Base-by-base conservation (phyloP, 2,329 filamentous ascomycete species). In the Amylocarpus encephaloides region DNA sequence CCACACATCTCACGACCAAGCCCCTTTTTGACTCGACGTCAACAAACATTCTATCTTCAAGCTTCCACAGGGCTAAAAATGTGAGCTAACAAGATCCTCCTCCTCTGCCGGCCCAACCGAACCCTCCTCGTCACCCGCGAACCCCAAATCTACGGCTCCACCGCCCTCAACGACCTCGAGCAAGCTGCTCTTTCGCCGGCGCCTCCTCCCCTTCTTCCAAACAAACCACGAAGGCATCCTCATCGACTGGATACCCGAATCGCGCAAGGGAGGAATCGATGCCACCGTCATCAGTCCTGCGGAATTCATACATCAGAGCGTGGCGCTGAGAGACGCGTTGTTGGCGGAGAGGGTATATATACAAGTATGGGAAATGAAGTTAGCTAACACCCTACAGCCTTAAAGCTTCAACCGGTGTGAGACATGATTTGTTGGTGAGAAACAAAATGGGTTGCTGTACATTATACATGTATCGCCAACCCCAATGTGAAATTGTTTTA, bases 61-160 rank as follows among this genome's bases (percentile, higher is more conserved):
- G 34, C 34, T 13, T 38, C 7, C 6, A 48, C 29, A 16, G 35
- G 35, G 2, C 33, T 13, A n/a, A 60, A 48, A 43, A 67, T 68
- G 69, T 58, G 67, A 35, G 58, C 68, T 38, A 69, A 68, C 56
- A 67, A 63, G 40, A 81, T 89, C 63, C 81, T 89, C 59, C 74
- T 89, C 57, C 81, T 90, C 71, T 89, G 89, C 68, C 86, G 86
- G n/a, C 85, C 86, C 30, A 91, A 91, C 67, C 82, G 91, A 60
- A 90, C 90, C 70, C 82, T 91, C 44, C 77, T 91, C 29, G 86
- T 86, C 33, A 84, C 79, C 11, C 77, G 87, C 18, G 86, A 92
- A 66, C 86, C 86, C 13, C 71, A 80, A 26, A 76, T 88, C 61
- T 90, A 91, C 70, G 86, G 86, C 63, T 74, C 72, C 53, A 82